Percentiles rank a stretch among this genome's conserved stretches.
Evolutionary conservation across 331 rosid genomes (phyloP).

Genomic region (Arachis monticola): DNA sequence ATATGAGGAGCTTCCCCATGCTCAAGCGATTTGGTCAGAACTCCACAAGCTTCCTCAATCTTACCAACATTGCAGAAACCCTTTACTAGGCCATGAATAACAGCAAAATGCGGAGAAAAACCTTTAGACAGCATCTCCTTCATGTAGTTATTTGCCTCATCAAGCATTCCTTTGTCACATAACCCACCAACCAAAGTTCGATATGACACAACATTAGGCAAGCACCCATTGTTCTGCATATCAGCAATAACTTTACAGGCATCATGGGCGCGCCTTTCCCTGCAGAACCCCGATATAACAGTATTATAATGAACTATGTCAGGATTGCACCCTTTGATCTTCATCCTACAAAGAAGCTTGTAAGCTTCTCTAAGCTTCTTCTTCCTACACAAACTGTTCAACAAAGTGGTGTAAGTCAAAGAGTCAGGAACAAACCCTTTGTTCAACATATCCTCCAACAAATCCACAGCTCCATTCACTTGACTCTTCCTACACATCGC

Average conservation of each 20-base stretch:
- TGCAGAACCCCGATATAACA: slow-evolving; percentile 74
- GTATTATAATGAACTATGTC: slow-evolving; percentile 86
- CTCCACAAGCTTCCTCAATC: slow-evolving; percentile 71
- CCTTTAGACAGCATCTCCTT: slow-evolving; percentile 71
- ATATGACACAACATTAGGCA: slow-evolving; percentile 79
- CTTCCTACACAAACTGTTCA: slow-evolving; percentile 94
- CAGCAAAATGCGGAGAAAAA: slow-evolving; percentile 72
- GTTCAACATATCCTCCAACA: slow-evolving; percentile 88
- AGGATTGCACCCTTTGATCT: slow-evolving; percentile 92
- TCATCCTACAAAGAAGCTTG: slow-evolving; percentile 95
- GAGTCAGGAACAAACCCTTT: slow-evolving; percentile 86
- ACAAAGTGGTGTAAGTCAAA: slow-evolving; percentile 74
- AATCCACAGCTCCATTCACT: slow-evolving; percentile 70
- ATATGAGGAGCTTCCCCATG: slow-evolving; percentile 74
- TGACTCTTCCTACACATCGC: slow-evolving; percentile 82
- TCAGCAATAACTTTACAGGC: slow-evolving; percentile 83
- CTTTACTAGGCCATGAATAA: slow-evolving; percentile 61
- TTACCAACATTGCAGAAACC: slow-evolving; percentile 78
- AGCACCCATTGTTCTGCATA: slow-evolving; percentile 72
- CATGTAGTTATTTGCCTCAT: slow-evolving; percentile 60
- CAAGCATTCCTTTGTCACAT: slow-evolving; percentile 71
- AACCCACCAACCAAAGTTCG: slow-evolving; percentile 69
- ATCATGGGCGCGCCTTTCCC: slow-evolving; percentile 73
- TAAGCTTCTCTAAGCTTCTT: slow-evolving; percentile 85
- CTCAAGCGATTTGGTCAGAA: slow-evolving; percentile 52